Evolutionary conservation across 495 filamentous ascomycete genomes (phyloP).

Genomic region (Penicillium flavigenum): DNA sequence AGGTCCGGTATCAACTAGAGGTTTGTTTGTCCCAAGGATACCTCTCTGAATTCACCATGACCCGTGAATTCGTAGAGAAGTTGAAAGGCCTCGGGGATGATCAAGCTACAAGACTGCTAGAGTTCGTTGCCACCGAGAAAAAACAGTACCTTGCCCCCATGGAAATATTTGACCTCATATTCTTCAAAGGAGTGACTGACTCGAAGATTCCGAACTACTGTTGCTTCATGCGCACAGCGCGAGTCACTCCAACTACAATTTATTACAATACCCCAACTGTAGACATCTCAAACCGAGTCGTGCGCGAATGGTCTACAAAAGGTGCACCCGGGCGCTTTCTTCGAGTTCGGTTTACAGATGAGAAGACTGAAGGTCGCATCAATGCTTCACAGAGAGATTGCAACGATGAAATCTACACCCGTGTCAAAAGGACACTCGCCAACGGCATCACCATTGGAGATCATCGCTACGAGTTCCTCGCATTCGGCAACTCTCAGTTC

Average conservation of each 20-base stretch:
- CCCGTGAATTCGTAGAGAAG: constrained; percentile 58
- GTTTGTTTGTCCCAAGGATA: constrained; percentile 79
- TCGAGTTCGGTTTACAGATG: constrained; percentile 89
- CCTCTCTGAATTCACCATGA: constrained; percentile 78
- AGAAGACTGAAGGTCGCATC: constrained; percentile 63
- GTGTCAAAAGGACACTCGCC: constrained; percentile 66
- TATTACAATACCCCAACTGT: constrained; percentile 73
- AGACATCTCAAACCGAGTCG: constrained; percentile 85
- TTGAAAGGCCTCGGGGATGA: constrained; percentile 52
- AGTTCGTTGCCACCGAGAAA: constrained; percentile 60
- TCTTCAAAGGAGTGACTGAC: constrained; percentile 41
- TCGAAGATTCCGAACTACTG: constrained; percentile 68
- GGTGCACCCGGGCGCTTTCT: constrained; percentile 76
- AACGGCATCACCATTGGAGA: constrained; percentile 82
- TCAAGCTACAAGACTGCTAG: constrained; percentile 56
- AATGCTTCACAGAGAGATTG: constrained; percentile 50
- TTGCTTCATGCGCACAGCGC: constrained; percentile 69
- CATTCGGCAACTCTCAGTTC: constrained; percentile 94
- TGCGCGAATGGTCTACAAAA: constrained; percentile 65
- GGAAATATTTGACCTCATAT: constrained; percentile 63
- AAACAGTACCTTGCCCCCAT: constrained; percentile 67
- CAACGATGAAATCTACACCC: constrained; percentile 71
- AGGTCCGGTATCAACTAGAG: constrained; percentile 86
- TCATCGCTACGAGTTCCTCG: constrained; percentile 84
- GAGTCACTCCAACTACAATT: constrained; percentile 79